phyloP scores from a whole-genome alignment of 176 grass and related monocot genomes.

The Oryza glumipatula region DNA sequence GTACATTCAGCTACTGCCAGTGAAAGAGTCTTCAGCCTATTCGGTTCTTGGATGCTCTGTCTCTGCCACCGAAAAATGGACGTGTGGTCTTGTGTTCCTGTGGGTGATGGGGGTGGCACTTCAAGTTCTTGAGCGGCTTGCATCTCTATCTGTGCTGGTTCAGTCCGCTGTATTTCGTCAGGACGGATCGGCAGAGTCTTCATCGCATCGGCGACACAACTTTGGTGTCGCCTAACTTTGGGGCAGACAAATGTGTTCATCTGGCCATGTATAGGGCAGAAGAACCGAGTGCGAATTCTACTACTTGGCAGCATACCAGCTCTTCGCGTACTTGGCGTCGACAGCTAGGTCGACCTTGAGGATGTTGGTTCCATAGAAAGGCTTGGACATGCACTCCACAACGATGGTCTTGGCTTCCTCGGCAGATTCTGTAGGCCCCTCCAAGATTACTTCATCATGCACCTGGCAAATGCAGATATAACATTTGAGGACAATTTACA shows the following conservation, averaged over 20 bases:
- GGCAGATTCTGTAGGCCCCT: constrained; percentile 78
- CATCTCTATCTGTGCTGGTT: neutral
- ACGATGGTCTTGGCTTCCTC: constrained; percentile 68
- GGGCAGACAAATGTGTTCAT: neutral
- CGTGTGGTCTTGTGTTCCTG: neutral
- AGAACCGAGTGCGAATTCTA: constrained; percentile 22
- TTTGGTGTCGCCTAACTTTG: neutral
- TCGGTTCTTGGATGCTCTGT: neutral
- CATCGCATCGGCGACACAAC: neutral
- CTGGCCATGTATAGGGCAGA: neutral
- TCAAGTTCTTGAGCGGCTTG: constrained; percentile 2
- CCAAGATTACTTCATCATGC: constrained; percentile 87
- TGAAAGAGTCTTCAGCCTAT: neutral
- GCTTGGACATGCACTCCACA: constrained; percentile 89
- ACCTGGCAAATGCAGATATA: constrained; percentile 44
- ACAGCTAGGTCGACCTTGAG: constrained; percentile 75
- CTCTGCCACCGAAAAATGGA: constrained; percentile 17
- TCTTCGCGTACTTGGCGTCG: constrained; percentile 82
- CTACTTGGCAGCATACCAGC: constrained; percentile 92
- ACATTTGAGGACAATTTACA: neutral
- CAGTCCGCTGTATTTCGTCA: neutral
- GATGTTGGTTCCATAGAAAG: constrained; percentile 74
- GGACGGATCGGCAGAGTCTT: neutral
- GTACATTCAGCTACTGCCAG: constrained; percentile 9
- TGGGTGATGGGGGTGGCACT: neutral